Base-by-base conservation (phyloP, 805 yeast genomes). In the Wickerhamiella allomyrinae region DNA sequence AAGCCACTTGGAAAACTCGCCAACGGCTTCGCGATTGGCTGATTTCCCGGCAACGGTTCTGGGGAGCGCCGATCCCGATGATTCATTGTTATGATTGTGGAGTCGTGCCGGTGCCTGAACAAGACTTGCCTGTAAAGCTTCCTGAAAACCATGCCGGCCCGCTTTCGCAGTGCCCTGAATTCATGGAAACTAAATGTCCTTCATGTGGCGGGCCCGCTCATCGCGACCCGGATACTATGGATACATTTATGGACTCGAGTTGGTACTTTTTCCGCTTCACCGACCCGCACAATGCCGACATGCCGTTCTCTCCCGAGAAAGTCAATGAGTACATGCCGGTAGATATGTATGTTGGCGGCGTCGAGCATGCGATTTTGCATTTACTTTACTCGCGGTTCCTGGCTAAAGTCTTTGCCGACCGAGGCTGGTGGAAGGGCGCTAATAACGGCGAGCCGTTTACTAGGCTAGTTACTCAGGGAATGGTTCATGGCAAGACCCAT, bases 61-160 rank as follows among this genome's bases (percentile, higher is more conserved):
- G 98, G 98, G 98, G 98, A 20, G 91, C 96, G 0, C 98, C 98
- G 2, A 91, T 91, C 42, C 98, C 98, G 5, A 85, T 91, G 15
- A 69, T 91, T 21, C 91, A 91, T 55, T 91, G 98, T 63, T 70
- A 69, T 6, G 49, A 59, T 2, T 91, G 98, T 67, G 98, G 98
- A 1, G 63, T 78, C 0, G 95, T 89, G 1, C 82, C 97, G 0
- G 97, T 91, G 15, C 96, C 96, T 0, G 94, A 82, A 33, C 64
- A 73, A 2, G 78, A 87, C 21, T 66, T 91, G 14, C 98, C 98
- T 0, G 95, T 91, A 0, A 36, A 66, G 29, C 70, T 91, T 27
- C 97, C 97, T 0, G 69, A 70, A 10, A 53, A 55, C 29, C 31
- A 44, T 11, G 76, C 76, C 0, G 79, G 80, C 37, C 94, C 96